Evolutionary conservation across 2,329 filamentous ascomycete species (phyloP).

Genomic region (Rhinocladiella similis): DNA sequence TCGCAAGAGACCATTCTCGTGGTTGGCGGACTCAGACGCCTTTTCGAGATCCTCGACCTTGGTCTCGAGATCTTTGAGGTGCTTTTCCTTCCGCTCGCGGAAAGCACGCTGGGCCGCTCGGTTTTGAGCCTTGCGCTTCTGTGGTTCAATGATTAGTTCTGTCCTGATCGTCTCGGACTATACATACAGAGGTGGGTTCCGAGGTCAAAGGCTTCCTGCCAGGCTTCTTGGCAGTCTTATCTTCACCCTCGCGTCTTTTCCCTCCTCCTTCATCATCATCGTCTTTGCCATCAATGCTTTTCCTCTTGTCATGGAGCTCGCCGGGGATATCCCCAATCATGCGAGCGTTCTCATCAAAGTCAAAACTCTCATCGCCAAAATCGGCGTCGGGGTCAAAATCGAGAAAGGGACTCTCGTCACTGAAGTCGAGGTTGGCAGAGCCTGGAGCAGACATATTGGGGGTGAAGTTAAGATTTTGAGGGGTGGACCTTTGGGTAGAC

Average conservation of each 20-base stretch:
- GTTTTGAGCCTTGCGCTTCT: conserved; percentile 81
- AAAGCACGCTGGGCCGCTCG: conserved; percentile 90
- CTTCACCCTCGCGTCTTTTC: conserved; percentile 79
- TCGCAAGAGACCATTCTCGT: conserved; percentile 81
- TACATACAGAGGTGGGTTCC: conserved; percentile 89
- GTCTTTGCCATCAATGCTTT: conserved; percentile 51
- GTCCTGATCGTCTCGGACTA: not conserved
- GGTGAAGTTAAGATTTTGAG: conserved; percentile 44
- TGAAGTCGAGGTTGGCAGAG: conserved; percentile 52
- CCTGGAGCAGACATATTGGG: conserved; percentile 40
- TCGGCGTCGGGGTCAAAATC: conserved; percentile 82
- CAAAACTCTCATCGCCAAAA: conserved; percentile 66
- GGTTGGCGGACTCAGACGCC: conserved; percentile 75
- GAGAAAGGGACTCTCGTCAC: conserved; percentile 75
- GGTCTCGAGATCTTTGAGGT: conserved; percentile 50
- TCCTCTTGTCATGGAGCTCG: conserved; percentile 61
- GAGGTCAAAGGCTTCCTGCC: conserved; percentile 93
- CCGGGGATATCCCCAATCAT: conserved; percentile 75
- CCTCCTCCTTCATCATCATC: conserved; percentile 66
- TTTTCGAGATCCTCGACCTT: conserved; percentile 71
- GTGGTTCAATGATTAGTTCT: conserved; percentile 4
- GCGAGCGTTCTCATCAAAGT: conserved; percentile 66
- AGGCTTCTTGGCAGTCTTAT: conserved; percentile 90
- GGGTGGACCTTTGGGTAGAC: conserved; percentile 7
- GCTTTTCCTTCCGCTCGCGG: conserved; percentile 91